Evolutionary conservation across 345 rosid species (phyloP).

Genomic region (Eucalyptus grandis): DNA sequence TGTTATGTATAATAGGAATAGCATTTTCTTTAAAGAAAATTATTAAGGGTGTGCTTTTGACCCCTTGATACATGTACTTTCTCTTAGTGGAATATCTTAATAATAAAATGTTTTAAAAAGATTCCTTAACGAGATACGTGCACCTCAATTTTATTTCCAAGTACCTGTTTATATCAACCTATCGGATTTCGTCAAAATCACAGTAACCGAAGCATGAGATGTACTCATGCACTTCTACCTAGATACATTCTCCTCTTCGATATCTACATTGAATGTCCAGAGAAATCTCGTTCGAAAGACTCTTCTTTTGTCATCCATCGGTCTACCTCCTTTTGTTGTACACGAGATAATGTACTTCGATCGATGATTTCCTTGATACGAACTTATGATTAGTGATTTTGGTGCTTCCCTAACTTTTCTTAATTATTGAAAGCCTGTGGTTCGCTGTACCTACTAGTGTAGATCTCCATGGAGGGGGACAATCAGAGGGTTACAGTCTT

Average conservation of each 20-base stretch:
- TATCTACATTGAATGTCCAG: background rate
- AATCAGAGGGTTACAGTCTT: background rate
- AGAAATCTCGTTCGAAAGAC: background rate
- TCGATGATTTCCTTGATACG: background rate
- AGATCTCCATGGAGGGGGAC: background rate
- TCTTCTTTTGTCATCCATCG: background rate
- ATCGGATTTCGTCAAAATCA: background rate
- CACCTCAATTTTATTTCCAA: background rate
- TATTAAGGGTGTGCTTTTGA: background rate
- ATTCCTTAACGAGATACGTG: background rate
- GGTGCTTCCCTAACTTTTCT: background rate
- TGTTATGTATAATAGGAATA: background rate
- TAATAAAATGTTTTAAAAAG: background rate
- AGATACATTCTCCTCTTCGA: background rate
- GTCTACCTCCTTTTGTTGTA: background rate
- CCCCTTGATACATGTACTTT: background rate
- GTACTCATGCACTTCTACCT: too few species aligned
- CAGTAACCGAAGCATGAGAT: background rate
- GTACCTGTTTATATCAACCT: background rate
- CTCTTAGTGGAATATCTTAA: background rate
- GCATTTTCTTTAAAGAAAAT: background rate
- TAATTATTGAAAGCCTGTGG: background rate
- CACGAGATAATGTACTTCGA: background rate
- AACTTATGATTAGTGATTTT: background rate
- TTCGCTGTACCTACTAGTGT: background rate